Evolutionary conservation across 805 yeast species (phyloP).

Genomic region (Starmera caribaea): DNA sequence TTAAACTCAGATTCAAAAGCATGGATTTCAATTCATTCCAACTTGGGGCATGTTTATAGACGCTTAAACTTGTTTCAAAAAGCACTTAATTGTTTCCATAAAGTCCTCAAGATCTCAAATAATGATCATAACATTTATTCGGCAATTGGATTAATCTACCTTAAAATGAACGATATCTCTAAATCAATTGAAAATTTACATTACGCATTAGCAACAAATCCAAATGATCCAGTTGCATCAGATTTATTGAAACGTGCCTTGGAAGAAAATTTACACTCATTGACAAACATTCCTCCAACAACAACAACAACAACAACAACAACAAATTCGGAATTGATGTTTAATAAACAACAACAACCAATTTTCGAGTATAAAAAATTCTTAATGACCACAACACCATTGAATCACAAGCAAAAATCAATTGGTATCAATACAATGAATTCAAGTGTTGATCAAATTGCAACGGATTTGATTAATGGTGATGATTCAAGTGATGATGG

Average conservation of each 20-base stretch:
- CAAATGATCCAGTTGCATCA: slow-evolving; percentile 75
- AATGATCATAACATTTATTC: slow-evolving; percentile 69
- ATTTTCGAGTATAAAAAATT: slow-evolving; percentile 18
- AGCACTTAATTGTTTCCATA: slow-evolving; percentile 67
- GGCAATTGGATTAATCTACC: slow-evolving; percentile 75
- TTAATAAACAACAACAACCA: slow-evolving; percentile 5
- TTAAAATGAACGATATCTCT: slow-evolving; percentile 53
- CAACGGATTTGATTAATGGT: slow-evolving; percentile 18
- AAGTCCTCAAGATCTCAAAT: slow-evolving; percentile 60
- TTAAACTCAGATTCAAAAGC: slow-evolving; percentile 73
- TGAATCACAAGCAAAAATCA: slow-evolving; percentile 17
- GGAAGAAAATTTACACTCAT: slow-evolving; percentile 38
- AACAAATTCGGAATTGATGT: no score
- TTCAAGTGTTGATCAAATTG: slow-evolving; percentile 15
- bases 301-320: not conserved
- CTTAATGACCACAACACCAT: slow-evolving; percentile 15
- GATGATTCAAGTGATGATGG: slow-evolving; percentile 38
- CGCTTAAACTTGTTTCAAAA: slow-evolving; percentile 49
- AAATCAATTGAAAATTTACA: slow-evolving; percentile 74
- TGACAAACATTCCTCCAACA: no score
- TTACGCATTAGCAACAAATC: slow-evolving; percentile 67
- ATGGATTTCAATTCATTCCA: slow-evolving; percentile 77
- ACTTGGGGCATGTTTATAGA: slow-evolving; percentile 83
- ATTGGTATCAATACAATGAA: slow-evolving; percentile 7
- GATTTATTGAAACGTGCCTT: slow-evolving; percentile 76